phyloP scores from a whole-genome alignment of 768 basidiomycete species.

The Tulasnella sp. region DNA sequence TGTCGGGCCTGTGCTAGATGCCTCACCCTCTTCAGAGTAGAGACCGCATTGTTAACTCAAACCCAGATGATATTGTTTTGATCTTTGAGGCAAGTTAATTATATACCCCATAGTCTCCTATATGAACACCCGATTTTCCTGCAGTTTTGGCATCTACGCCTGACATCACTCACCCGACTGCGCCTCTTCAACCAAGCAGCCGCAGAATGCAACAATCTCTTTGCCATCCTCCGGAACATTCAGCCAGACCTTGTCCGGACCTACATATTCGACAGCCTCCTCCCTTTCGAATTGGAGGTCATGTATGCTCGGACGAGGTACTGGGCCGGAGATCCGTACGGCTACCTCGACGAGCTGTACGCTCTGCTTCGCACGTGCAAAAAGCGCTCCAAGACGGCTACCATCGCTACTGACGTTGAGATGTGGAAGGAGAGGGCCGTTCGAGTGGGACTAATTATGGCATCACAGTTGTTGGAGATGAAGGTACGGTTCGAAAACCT shows the following conservation, averaged over 20 bases:
- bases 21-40: slow-evolving; percentile 30
- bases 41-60: slow-evolving; percentile 58
- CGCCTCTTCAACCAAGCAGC: slow-evolving; percentile 81
- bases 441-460: slow-evolving; percentile 64
- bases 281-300: slow-evolving; percentile 50
- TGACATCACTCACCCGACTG: slow-evolving; percentile 66
- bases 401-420: slow-evolving; percentile 23
- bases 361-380: slow-evolving; percentile 55
- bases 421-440: slow-evolving; percentile 83
- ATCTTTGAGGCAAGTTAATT: slow-evolving; percentile 52
- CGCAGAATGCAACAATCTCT: slow-evolving; percentile 73
- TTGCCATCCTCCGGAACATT: slow-evolving; percentile 52
- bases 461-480: slow-evolving; percentile 76
- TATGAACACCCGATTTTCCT: background rate
- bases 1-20: background rate
- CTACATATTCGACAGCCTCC: slow-evolving; percentile 49
- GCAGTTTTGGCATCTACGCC: slow-evolving; percentile 76
- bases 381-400: slow-evolving; percentile 32
- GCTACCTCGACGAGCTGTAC: slow-evolving; percentile 63
- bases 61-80: slow-evolving; percentile 54
- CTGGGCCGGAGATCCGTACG: slow-evolving; percentile 73
- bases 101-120: background rate
- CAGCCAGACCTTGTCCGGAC: slow-evolving; percentile 42
- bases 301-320: slow-evolving; percentile 66
- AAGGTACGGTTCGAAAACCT: no score